A percentile compares a stretch with the other conserved stretches of the same genome.
phyloP scores from a whole-genome alignment of 805 yeast species.

The Pichia sporocuriosa region DNA sequence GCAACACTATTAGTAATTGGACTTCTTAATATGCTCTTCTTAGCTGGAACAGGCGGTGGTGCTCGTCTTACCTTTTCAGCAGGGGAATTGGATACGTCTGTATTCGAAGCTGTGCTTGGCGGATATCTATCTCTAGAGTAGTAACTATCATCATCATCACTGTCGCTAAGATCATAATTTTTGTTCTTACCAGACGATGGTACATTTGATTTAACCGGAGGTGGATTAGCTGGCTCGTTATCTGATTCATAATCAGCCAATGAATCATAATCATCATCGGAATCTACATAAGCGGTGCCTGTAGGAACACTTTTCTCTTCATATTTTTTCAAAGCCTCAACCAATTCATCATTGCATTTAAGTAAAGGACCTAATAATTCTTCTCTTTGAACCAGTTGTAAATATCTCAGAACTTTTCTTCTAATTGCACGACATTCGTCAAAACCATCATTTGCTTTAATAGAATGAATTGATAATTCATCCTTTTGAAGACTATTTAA shows the following conservation, averaged over 20 bases:
- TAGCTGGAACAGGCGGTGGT: constrained; percentile 27
- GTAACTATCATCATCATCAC: constrained; percentile 8
- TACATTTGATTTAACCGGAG: neutral
- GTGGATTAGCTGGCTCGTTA: constrained; percentile 10
- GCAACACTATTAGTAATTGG: neutral
- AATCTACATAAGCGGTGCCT: constrained; percentile 33
- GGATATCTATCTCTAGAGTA: constrained; percentile 3
- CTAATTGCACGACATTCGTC: constrained; percentile 70
- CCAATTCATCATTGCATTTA: constrained; percentile 86
- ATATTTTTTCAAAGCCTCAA: constrained; percentile 59
- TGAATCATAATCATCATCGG: constrained; percentile 34
- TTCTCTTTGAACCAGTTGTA: constrained; percentile 79
- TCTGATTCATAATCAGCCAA: constrained; percentile 34
- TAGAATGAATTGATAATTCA: constrained; percentile 57
- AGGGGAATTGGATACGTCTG: constrained; percentile 1
- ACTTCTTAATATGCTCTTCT: constrained; percentile 15
- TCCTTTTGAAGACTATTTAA: constrained; percentile 39
- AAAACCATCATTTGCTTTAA: constrained; percentile 55
- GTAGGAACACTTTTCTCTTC: constrained; percentile 47
- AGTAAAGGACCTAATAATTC: constrained; percentile 83
- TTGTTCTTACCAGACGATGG: neutral
- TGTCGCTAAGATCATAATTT: neutral
- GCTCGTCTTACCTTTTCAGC: constrained; percentile 8
- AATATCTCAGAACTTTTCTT: constrained; percentile 69
- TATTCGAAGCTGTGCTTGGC: neutral